These are phyloP conservation scores for Picocystis sp. DNA, from an alignment of 163 green algal species.

Conservation along the genomic window DNA sequence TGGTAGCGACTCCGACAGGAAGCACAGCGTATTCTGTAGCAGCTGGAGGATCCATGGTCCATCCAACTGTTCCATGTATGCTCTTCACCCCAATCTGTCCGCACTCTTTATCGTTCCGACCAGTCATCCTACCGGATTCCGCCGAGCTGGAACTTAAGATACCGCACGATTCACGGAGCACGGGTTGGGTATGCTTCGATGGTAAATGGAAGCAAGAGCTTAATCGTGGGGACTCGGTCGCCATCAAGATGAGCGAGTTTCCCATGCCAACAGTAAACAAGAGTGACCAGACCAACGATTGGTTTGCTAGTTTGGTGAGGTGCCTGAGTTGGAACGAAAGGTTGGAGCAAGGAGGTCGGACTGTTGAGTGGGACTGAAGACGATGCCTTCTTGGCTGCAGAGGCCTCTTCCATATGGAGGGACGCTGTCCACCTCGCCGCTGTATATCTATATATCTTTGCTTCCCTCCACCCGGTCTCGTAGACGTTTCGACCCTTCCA, in stretches of 20 bases:
- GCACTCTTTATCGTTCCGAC: slow-evolving; percentile 85
- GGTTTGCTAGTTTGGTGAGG: slow-evolving; percentile 72
- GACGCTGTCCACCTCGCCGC: too few relatives aligned
- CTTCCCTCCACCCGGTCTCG: too few relatives aligned
- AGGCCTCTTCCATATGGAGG: too few relatives aligned
- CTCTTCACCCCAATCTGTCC: slow-evolving; percentile 96
- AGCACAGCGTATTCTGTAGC: slow-evolving; percentile 87
- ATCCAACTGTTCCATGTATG: slow-evolving; percentile 83
- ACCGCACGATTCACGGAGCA: slow-evolving; percentile 48
- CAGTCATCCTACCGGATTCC: slow-evolving; percentile 94
- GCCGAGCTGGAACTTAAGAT: slow-evolving; percentile 77
- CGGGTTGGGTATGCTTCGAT: slow-evolving; percentile 84
- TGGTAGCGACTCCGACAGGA: slow-evolving; percentile 90
- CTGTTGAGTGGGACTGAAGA: too few relatives aligned
- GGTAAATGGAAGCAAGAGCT: slow-evolving; percentile 63
- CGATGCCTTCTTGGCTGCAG: too few relatives aligned
- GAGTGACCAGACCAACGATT: slow-evolving; percentile 78
- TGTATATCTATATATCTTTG: too few relatives aligned
- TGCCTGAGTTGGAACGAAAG: slow-evolving; percentile 82
- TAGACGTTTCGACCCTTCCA: too few relatives aligned
- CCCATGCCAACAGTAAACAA: slow-evolving; percentile 91
- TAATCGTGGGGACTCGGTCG: slow-evolving; percentile 50
- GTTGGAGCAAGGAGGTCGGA: slow-evolving; percentile 25
- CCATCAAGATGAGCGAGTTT: slow-evolving; percentile 74
- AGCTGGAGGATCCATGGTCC: slow-evolving; percentile 54